Evolutionary conservation across 345 rosid species (phyloP), one percentile per base, ranked within the genome.

Genomic region (Hirschfeldia incana): DNA sequence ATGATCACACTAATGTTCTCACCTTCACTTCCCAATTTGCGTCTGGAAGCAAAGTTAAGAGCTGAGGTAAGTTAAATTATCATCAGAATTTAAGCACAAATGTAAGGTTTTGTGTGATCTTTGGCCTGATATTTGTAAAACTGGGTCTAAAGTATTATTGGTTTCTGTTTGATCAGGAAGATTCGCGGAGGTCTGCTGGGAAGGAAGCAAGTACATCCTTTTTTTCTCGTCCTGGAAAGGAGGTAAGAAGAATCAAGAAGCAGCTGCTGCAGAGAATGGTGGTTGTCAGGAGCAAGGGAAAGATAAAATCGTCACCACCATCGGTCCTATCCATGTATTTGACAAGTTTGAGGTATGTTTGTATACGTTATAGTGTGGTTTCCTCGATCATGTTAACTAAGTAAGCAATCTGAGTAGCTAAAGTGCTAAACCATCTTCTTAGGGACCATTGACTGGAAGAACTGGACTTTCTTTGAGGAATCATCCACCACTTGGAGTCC

Each of bases 371-470:
- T 69, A 13, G 53, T 21, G 57, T 42, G 5, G n/a, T 62, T 61
- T 67, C 10, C 30, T 49, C 4, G 11, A 51, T 49, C 27, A 3
- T 62, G 55, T 51, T 69, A 10, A 28, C 1, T 51, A 28, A 5
- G 26, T 28, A 37, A 29, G 71, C 13, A 69, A 69, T 63, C 79
- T 80, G 51, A 61, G 26, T 29, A 61, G 21, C 21, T 21, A 21
- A 21, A 21, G 21, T 21, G 37, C 49, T 4, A 11, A 32, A 66
- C 12, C 29, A 78, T 74, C 32, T 71, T 33, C 80, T 78, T 83
- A 90, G 86, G 91, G 72, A 32, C 82, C 77, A 76, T 89, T 84
- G 94, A 93, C 84, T 95, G 99, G 99, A 87, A 79, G 73, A 79
- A 84, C 64, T 91, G 94, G 97, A 77, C 70, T 10, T 87, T 93